Evolutionary conservation across 2,329 filamentous ascomycete species (phyloP), one percentile per base, ranked within the genome.

Genomic region (Tothia fuscella): DNA sequence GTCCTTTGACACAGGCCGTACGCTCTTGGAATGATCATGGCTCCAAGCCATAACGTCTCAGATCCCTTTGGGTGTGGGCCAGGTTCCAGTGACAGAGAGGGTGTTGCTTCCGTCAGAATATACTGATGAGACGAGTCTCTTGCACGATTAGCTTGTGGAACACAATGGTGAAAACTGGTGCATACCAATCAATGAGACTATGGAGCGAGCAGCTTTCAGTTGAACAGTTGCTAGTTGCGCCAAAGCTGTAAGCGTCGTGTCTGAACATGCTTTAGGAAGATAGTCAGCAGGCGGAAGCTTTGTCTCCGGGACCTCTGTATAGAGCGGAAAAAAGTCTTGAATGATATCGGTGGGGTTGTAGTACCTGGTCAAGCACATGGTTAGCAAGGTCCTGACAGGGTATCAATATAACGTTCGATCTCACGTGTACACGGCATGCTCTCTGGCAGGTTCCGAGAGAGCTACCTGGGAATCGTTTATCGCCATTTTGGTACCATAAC

Each of bases 181-280:
- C 56, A 57, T 50, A 45, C 61, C 59, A 49, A 61, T 59, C 47
- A 62, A 56, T 46, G 57, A 60, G 16, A 61, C 57, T 20, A 61
- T 46, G 36, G 57, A 59, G 28, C 59, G 50, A 6, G 55, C 53
- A 2, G 55, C 51, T 33, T 59, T 56, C 16, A 62, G 49, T 9
- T 58, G 56, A 17, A 61, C 48, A n/a, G 59, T 58, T 3, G 57
- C 59, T 29, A 62, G 42, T 28, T 62, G 59, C 2, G 58, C 58
- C 44, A 61, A 60, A 7, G 58, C 56, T 7, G 55, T 57, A 46
- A 62, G 44, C 28, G 57, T 57, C 39, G 50, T 53, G 38, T 62
- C 59, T 22, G 60, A 53, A 7, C 54, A 55, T 2, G 53, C 48
- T 13, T 31, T 19, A 5, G 41, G 45, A 19, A 19, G 38, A 45